Percentiles rank a stretch among this genome's conserved stretches.
phyloP scores from a whole-genome alignment of 768 basidiomycete species.

The Dacryopinax primogenitus region DNA sequence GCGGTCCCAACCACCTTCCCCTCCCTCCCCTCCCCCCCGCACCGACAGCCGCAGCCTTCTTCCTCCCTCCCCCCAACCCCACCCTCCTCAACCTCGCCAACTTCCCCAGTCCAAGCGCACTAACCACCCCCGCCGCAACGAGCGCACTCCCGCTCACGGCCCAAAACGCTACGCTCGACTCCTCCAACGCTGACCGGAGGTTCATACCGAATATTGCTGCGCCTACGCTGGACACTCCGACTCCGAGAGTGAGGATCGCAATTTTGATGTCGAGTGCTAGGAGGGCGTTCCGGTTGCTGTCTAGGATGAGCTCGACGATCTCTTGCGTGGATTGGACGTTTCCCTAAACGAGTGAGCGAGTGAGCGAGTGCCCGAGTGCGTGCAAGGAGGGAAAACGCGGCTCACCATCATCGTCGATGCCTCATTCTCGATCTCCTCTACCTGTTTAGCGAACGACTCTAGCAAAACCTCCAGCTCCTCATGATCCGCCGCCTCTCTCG shows the following conservation, averaged over 20 bases:
- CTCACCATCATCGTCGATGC: slow-evolving; percentile 71
- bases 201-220: slow-evolving; percentile 97
- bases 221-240: slow-evolving; percentile 78
- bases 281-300: slow-evolving; percentile 87
- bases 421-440: slow-evolving; percentile 92
- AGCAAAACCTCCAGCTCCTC: slow-evolving; percentile 85
- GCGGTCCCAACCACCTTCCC: too few species aligned
- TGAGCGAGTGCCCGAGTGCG: not conserved
- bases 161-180: not conserved
- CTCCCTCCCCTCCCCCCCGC: not conserved
- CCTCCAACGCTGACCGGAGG: slow-evolving; percentile 37
- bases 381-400: slow-evolving; percentile 6
- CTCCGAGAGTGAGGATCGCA: slow-evolving; percentile 87
- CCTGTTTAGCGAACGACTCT: slow-evolving; percentile 93
- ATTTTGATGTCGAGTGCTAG: slow-evolving; percentile 86
- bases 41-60: not conserved
- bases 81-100: slow-evolving; percentile 23
- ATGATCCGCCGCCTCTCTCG: slow-evolving; percentile 64
- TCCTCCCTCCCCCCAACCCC: slow-evolving; percentile 15
- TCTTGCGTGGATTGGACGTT: slow-evolving; percentile 97
- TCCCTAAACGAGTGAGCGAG: too few species aligned
- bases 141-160: slow-evolving; percentile 22
- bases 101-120: slow-evolving; percentile 21
- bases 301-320: slow-evolving; percentile 90
- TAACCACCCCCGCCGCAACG: slow-evolving; percentile 20